A percentile compares a stretch with the other conserved stretches of the same genome.
These are phyloP conservation scores for Tulasnella sp. DNA, from an alignment of 768 basidiomycete species.

Conservation along the genomic window DNA sequence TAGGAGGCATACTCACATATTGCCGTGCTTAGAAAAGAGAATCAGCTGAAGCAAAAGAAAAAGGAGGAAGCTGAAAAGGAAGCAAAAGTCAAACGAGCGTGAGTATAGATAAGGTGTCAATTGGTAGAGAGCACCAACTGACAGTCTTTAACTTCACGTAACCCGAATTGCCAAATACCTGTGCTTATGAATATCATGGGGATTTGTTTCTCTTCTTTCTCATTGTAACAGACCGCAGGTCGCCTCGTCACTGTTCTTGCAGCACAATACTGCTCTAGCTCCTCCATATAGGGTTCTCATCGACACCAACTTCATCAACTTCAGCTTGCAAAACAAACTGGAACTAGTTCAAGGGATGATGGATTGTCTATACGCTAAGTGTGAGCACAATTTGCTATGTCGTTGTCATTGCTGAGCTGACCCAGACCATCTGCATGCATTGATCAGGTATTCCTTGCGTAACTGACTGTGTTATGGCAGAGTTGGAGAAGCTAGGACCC, in stretches of 20 bases:
- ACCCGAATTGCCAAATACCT: no score
- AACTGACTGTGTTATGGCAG: conserved; percentile 98
- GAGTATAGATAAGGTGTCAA: no score
- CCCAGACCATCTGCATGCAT: conserved; percentile 1
- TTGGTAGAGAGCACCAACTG: no score
- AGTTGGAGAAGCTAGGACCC: conserved; percentile 93
- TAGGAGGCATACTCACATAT: not conserved
- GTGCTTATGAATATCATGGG: no score
- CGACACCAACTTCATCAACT: conserved; percentile 99
- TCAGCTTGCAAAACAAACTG: conserved; percentile 93
- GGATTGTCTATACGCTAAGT: conserved; percentile 98
- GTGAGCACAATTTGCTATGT: conserved; percentile 33
- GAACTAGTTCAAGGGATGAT: conserved; percentile 98
- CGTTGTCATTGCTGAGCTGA: not conserved
- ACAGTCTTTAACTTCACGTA: no score
- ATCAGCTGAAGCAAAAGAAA: conserved; percentile 77
- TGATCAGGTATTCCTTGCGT: conserved; percentile 88
- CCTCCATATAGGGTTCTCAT: conserved; percentile 96
- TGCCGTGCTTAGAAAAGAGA: conserved; percentile 59
- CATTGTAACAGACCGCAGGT: conserved; percentile 74
- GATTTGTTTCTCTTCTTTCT: no score
- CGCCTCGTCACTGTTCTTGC: conserved; percentile 85
- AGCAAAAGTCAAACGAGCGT: conserved; percentile 69
- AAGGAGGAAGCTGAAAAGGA: conserved; percentile 70
- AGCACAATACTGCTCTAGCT: conserved; percentile 89